Percentiles rank a stretch among this genome's conserved stretches.
These are phyloP conservation scores for Meripilus lineatus DNA, from an alignment of 1,284 basidiomycete genomes.

Conservation along the genomic window DNA sequence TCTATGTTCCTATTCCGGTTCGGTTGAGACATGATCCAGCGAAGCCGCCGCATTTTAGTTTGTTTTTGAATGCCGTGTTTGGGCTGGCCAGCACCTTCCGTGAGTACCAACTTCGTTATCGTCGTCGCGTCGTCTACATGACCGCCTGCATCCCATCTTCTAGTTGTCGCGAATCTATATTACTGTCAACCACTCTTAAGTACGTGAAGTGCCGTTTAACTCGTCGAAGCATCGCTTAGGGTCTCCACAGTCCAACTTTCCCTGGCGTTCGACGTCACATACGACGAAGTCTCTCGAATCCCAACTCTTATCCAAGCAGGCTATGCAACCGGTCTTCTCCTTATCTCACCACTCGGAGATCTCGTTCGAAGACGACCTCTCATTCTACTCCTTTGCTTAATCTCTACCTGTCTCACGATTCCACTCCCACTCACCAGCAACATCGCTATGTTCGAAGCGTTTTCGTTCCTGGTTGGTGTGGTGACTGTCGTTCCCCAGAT, in stretches of 20 bases:
- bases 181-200: conserved; percentile 68
- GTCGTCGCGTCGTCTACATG: not conserved
- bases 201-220: conserved; percentile 23
- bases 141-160: not conserved
- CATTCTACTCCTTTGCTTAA: conserved; percentile 32
- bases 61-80: conserved; percentile 54
- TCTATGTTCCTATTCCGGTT: conserved; percentile 50
- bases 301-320: conserved; percentile 46
- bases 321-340: conserved; percentile 39
- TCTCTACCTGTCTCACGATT: conserved; percentile 34
- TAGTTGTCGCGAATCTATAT: conserved; percentile 58
- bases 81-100: conserved; percentile 57
- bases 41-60: conserved; percentile 51
- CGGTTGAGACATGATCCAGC: conserved; percentile 21
- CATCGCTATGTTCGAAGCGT: conserved; percentile 35
- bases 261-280: conserved; percentile 45
- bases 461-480: conserved; percentile 40
- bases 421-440: conserved; percentile 37
- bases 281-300: conserved; percentile 50
- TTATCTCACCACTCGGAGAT: conserved; percentile 46
- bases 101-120: conserved; percentile 22
- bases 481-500: conserved; percentile 35
- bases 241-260: conserved; percentile 42
- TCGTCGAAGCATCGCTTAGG: not conserved
- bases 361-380: conserved; percentile 41